Conservation (phyloP, 345 rosid species). For the Eucalyptus viminalis region DNA sequence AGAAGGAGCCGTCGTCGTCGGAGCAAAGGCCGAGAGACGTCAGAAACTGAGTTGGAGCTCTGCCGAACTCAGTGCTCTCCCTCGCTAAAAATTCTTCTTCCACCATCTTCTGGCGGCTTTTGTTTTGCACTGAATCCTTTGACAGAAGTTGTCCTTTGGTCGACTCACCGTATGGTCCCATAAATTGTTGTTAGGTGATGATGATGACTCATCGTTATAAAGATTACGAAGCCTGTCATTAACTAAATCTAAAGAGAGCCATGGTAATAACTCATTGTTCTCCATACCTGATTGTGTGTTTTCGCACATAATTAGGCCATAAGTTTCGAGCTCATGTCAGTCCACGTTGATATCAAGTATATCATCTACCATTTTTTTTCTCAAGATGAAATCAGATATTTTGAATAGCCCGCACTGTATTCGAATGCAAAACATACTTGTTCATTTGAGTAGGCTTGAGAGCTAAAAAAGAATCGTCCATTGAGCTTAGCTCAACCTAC, state of each 20-base stretch:
- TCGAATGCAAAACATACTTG: not conserved
- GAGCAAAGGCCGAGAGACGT: no score
- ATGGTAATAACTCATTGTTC: not conserved
- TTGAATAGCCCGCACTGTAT: fast-evolving
- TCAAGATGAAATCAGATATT: not conserved
- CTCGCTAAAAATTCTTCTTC: no score
- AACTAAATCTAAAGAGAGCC: not conserved
- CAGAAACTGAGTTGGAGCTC: no score
- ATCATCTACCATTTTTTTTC: not conserved
- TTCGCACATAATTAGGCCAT: not conserved
- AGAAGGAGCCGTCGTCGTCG: no score
- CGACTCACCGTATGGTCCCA: not conserved
- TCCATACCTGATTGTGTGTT: not conserved
- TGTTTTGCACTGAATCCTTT: not conserved
- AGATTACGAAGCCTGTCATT: not conserved
- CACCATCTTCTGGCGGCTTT: no score
- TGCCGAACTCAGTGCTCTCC: no score
- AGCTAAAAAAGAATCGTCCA: not conserved
- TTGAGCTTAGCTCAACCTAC: not conserved
- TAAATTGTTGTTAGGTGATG: not conserved
- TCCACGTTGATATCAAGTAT: not conserved
- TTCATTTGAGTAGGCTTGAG: not conserved
- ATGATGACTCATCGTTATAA: not conserved
- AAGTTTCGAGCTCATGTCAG: not conserved
- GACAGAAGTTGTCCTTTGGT: not conserved